Percentiles rank a stretch among this genome's conserved stretches.
These are phyloP conservation scores for Skeletonema potamos DNA, from an alignment of 108 stramenopile genomes.

Conservation along the genomic window DNA sequence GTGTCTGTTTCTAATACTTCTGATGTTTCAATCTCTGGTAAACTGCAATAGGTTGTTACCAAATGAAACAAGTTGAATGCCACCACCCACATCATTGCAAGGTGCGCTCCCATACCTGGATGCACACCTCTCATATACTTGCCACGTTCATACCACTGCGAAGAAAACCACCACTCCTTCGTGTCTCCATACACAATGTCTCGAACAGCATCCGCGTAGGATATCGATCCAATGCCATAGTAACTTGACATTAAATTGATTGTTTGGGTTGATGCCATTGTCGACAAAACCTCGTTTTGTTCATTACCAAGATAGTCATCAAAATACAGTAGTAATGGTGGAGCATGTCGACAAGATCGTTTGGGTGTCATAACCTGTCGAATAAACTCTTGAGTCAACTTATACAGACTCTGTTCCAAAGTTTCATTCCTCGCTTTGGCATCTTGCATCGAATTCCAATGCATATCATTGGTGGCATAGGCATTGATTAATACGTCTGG, in stretches of 20 bases:
- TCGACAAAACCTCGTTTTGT: conserved; percentile 60
- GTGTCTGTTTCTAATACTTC: neutral
- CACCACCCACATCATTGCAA: conserved; percentile 58
- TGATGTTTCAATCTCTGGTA: conserved; percentile 4
- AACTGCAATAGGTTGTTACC: conserved; percentile 63
- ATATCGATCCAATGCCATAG: conserved; percentile 69
- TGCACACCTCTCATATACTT: conserved; percentile 64
- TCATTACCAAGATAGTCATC: conserved; percentile 87
- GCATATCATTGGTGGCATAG: conserved; percentile 85
- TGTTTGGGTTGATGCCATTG: conserved; percentile 56
- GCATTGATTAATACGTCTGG: conserved; percentile 82
- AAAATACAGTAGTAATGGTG: conserved; percentile 67
- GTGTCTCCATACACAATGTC: conserved; percentile 76
- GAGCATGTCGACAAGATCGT: conserved; percentile 20
- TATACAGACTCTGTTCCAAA: conserved; percentile 60
- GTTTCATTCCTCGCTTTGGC: conserved; percentile 49
- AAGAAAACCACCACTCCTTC: conserved; percentile 60
- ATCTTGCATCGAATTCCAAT: conserved; percentile 55
- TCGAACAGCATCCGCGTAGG: conserved; percentile 73
- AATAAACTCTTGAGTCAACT: conserved; percentile 66
- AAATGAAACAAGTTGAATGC: conserved; percentile 74
- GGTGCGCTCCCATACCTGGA: conserved; percentile 81
- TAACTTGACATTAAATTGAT: conserved; percentile 66
- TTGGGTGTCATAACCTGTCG: conserved; percentile 52
- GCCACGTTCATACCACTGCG: conserved; percentile 56